Percentiles rank a stretch among this genome's conserved stretches.
These are phyloP conservation scores for Urtica urens DNA, from an alignment of 306 rosid species.

Conservation along the genomic window DNA sequence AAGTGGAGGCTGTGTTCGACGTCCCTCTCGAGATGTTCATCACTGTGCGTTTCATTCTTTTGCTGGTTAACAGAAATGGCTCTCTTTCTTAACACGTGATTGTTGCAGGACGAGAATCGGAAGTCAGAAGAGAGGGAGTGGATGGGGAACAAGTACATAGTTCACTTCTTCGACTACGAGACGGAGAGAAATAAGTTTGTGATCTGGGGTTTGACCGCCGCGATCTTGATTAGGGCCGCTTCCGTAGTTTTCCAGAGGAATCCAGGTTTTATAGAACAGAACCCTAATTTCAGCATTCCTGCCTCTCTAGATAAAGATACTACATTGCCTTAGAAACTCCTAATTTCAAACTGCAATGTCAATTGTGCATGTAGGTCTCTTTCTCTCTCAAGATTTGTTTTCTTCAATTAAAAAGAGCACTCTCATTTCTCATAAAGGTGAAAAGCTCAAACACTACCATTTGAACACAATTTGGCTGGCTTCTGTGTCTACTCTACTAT, in stretches of 20 bases:
- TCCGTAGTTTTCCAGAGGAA: constrained; percentile 60
- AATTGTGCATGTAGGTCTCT: no score
- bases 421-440: no score
- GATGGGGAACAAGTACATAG: constrained; percentile 72
- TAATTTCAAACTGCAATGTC: no score
- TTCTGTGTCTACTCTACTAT: no score
- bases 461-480: no score
- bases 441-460: no score
- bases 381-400: no score
- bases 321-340: constrained; percentile 25
- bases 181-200: constrained; percentile 39
- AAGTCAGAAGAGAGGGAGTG: constrained; percentile 71
- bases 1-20: constrained; percentile 83
- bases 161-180: constrained; percentile 72
- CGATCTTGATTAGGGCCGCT: constrained; percentile 87
- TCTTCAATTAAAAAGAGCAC: no score
- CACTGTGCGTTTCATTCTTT: constrained; percentile 34
- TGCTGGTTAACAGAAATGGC: no score
- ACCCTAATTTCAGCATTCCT: constrained; percentile 64
- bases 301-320: constrained; percentile 24
- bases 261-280: constrained; percentile 81
- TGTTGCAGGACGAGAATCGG: constrained; percentile 70
- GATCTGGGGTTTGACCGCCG: constrained; percentile 95
- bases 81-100: background rate
- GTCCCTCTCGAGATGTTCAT: constrained; percentile 94